A percentile compares a stretch with the other conserved stretches of the same genome.
Evolutionary conservation across 192 early-diverging fungal species (phyloP).

Genomic region (Phycomyces nitens): DNA sequence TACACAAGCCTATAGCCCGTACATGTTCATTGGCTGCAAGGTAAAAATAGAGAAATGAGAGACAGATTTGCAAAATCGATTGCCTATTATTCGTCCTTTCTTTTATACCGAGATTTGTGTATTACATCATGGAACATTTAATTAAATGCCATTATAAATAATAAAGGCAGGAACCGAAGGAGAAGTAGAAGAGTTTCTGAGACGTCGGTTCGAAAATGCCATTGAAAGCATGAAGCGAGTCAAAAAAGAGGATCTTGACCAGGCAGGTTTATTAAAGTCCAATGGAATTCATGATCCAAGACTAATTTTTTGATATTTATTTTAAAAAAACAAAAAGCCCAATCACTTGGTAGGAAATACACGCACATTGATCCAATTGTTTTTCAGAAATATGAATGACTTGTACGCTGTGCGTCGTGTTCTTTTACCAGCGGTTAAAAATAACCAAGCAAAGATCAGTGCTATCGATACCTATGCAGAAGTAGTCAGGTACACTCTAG

Average conservation of each 20-base stretch:
- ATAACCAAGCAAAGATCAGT: conserved; percentile 64
- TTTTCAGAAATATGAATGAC: conserved; percentile 82
- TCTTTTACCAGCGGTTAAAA: conserved; percentile 62
- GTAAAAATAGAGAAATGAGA: conserved; percentile 33
- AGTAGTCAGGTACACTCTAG: conserved; percentile 46
- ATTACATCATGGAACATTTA: background rate
- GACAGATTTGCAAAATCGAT: background rate
- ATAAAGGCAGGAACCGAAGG: conserved; percentile 63
- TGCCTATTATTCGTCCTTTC: too few species aligned
- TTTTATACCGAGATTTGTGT: too few species aligned
- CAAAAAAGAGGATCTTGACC: conserved; percentile 80
- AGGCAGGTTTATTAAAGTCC: conserved; percentile 43
- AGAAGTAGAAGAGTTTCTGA: conserved; percentile 85
- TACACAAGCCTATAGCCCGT: conserved; percentile 82
- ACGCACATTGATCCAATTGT: conserved; percentile 70
- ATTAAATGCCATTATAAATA: background rate
- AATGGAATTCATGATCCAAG: background rate
- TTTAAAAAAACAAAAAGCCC: conserved; percentile 46
- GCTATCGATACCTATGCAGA: conserved; percentile 71
- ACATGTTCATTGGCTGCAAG: conserved; percentile 87
- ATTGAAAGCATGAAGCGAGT: conserved; percentile 63
- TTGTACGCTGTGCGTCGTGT: conserved; percentile 70
- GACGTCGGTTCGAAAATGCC: conserved; percentile 61
- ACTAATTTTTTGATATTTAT: background rate
- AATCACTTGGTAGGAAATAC: conserved; percentile 85